These are phyloP conservation scores for Hericium rajendrae DNA, from an alignment of 768 basidiomycete species.

Conservation along the genomic window DNA sequence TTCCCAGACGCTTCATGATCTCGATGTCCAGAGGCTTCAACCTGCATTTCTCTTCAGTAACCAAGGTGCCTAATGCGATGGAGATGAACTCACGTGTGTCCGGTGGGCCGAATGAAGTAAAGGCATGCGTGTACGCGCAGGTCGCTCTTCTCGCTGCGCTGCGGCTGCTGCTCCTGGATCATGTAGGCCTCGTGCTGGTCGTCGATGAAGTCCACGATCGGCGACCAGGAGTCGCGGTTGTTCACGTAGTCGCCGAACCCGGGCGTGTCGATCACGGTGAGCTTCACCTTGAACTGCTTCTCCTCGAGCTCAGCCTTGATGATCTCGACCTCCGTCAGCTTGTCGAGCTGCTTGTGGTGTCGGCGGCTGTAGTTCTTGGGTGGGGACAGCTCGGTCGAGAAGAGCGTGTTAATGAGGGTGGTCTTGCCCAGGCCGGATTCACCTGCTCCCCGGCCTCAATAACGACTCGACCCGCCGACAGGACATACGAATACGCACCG, in stretches of 20 bases:
- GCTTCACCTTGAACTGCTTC: conserved; percentile 98
- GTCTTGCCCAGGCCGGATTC: conserved; percentile 98
- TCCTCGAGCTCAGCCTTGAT: conserved; percentile 99
- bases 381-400: conserved; percentile 91
- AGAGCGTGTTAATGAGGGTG: conserved; percentile 96
- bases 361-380: conserved; percentile 84
- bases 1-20: conserved; percentile 98
- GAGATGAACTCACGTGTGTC: conserved; percentile 71
- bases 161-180: conserved; percentile 99
- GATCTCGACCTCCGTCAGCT: conserved; percentile 96
- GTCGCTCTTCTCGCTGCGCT: conserved; percentile 89
- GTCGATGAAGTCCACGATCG: conserved; percentile 97
- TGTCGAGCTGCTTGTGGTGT: conserved; percentile 95
- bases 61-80: neutral
- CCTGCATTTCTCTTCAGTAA: conserved; percentile 27
- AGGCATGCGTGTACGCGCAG: conserved; percentile 93
- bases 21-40: conserved; percentile 97
- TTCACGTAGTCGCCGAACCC: conserved; percentile 99
- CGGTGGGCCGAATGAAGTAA: conserved; percentile 94
- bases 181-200: conserved; percentile 94
- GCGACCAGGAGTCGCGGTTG: conserved; percentile 98
- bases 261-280: conserved; percentile 97
- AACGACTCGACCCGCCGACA: neutral
- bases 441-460: conserved; percentile 36
- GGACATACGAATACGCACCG: conserved; percentile 43